Base-by-base conservation (phyloP, 495 filamentous ascomycete genomes). In the Saxophila tyrrhenica region DNA sequence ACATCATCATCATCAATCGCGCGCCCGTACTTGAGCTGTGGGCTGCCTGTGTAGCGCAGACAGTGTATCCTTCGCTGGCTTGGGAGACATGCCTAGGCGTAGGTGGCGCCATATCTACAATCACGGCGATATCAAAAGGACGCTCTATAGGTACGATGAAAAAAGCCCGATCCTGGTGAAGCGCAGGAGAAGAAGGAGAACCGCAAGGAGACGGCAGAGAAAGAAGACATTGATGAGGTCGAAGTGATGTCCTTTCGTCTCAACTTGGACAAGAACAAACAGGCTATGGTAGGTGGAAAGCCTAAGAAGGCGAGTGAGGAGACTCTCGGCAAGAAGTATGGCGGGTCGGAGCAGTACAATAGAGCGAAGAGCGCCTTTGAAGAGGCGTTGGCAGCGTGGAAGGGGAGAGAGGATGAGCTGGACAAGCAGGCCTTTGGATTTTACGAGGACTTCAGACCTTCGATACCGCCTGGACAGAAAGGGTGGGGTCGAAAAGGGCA, bases 401-500 rank as follows among this genome's bases (percentile, higher is more conserved):
- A 58, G 41, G 58, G 55, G 0, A 39, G 52, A 19, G 59, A 61
- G 23, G 58, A 61, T 1, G 61, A 64, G 47, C 48, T 64, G 7
- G 52, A 58, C 29, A n/a, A 50, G 22, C 2, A 58, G 25, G 61
- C 54, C 2, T 64, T 64, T 42, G 39, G 50, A 10, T 50, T 64
- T 9, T 64, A 64, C 47, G 61, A 64, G 44, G 15, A 48, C 10
- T 61, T 64, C 39, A 39, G 61, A 23, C 61, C 61, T 8, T 29
- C 35, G 2, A 49, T 64, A 9, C 54, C 38, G 2, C 22, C 55
- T n/a, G 61, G 61, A 11, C 54, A 58, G 51, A 58, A 61, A 29
- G 61, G 61, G 3, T 64, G 61, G 61, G 61, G 58, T 8, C 60
- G 51, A 22, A 64, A 64, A 25, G 61, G 58, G 15, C 50, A 61